phyloP scores from a whole-genome alignment of 1,139 yeast genomes.

The Magnusiomyces ingens region DNA sequence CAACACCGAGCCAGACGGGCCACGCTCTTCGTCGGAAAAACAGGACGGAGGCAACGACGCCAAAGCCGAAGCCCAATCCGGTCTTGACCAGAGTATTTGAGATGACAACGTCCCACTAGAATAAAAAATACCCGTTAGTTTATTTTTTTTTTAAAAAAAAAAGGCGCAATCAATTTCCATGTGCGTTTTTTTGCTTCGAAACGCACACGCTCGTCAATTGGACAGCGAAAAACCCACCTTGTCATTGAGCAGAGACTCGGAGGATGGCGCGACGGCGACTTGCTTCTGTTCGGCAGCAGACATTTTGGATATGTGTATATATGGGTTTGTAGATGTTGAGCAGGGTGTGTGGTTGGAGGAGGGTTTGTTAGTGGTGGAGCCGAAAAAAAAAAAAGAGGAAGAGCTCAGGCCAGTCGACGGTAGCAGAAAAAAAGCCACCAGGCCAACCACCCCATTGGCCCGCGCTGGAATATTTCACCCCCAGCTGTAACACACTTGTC shows the following conservation, averaged over 20 bases:
- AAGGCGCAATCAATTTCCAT: not conserved
- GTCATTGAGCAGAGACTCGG: constrained; percentile 69
- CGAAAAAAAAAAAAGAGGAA: not conserved
- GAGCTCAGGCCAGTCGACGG: not conserved
- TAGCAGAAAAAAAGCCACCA: not conserved
- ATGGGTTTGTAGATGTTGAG: not conserved
- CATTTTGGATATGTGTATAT: constrained; percentile 16
- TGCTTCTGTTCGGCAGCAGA: constrained; percentile 24
- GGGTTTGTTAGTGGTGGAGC: not conserved
- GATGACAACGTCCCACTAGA: constrained; percentile 88
- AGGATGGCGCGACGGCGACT: constrained; percentile 40
- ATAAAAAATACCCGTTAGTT: not conserved
- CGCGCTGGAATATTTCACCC: not conserved
- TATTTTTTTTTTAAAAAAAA: not conserved
- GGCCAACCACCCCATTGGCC: not conserved
- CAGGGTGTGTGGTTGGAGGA: not conserved
- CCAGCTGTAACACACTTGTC: too few species aligned
- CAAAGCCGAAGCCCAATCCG: constrained; percentile 96
- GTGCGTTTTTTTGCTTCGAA: constrained; percentile 12
- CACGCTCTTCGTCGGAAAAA: constrained; percentile 88
- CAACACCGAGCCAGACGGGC: constrained; percentile 96
- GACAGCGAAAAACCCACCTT: constrained; percentile 37
- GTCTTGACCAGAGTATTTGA: constrained; percentile 92
- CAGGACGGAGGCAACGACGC: constrained; percentile 88
- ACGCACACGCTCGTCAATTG: constrained; percentile 11